phyloP scores from a whole-genome alignment of 2,329 filamentous ascomycete genomes.

The Seiridium unicorne region DNA sequence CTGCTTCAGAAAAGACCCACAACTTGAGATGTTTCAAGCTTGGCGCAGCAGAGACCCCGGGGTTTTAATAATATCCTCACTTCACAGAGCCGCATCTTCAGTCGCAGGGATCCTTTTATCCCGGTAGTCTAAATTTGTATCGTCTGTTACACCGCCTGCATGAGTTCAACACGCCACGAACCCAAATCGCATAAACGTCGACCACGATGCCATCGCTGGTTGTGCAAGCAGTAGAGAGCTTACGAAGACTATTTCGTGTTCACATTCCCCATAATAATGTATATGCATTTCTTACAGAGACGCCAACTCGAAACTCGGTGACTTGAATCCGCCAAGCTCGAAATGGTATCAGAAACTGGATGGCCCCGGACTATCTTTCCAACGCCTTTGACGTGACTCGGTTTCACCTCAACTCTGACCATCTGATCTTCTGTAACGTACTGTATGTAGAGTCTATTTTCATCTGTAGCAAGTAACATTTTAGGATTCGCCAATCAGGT shows the following conservation, averaged over 20 bases:
- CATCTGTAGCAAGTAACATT: background rate
- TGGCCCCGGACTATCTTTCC: background rate
- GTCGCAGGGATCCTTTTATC: too few relatives aligned
- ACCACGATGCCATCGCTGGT: too few relatives aligned
- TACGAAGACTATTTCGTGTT: too few relatives aligned
- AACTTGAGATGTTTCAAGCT: constrained; percentile 4
- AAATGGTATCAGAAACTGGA: background rate
- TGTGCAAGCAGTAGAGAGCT: too few relatives aligned
- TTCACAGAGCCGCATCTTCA: background rate
- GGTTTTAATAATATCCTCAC: background rate
- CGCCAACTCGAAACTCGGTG: too few relatives aligned
- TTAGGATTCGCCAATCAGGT: background rate
- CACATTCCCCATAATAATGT: background rate
- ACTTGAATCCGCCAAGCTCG: background rate
- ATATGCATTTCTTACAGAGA: background rate
- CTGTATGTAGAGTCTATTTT: background rate
- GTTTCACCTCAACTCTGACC: background rate
- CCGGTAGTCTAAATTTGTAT: too few relatives aligned
- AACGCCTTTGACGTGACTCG: background rate
- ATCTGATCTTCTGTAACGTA: constrained; percentile 2
- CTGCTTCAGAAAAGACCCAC: background rate
- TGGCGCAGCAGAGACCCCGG: background rate
- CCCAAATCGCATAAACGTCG: too few relatives aligned
- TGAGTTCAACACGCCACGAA: too few relatives aligned
- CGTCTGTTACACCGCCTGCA: too few relatives aligned